Evolutionary conservation across 192 early-diverging fungal species (phyloP).

Genomic region (Coemansia brasiliensis): DNA sequence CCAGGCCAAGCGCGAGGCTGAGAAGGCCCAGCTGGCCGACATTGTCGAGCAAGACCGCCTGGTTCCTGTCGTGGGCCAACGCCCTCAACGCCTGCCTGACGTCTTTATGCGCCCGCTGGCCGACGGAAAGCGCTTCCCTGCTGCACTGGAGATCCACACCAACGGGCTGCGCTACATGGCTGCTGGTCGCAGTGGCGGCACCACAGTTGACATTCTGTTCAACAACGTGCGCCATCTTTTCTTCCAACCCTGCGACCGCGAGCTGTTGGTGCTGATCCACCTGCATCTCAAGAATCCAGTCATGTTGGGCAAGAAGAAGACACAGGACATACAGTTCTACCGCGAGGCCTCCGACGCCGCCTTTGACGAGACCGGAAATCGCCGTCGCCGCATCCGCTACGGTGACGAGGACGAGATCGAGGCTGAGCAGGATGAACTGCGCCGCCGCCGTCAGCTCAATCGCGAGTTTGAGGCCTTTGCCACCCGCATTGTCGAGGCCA

Average conservation of each 20-base stretch:
- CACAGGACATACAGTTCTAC: conserved; percentile 97
- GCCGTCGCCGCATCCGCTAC: conserved; percentile 79
- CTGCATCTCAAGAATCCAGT: conserved; percentile 95
- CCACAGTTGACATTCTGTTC: conserved; percentile 93
- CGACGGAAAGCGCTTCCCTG: conserved; percentile 87
- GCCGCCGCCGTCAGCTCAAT: conserved; percentile 81
- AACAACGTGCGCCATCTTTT: conserved; percentile 97
- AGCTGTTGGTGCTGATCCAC: conserved; percentile 93
- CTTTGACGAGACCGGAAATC: conserved; percentile 97
- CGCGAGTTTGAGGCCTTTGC: conserved; percentile 92
- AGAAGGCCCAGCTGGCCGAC: conserved; percentile 93
- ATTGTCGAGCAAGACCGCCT: conserved; percentile 93
- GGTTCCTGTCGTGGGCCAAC: conserved; percentile 69
- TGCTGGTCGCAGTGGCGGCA: conserved; percentile 66
- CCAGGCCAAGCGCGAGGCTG: conserved; percentile 88
- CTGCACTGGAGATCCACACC: conserved; percentile 94
- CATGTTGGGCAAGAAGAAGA: conserved; percentile 98
- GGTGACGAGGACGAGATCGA: conserved; percentile 99
- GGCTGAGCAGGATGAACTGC: conserved; percentile 92
- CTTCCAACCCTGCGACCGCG: conserved; percentile 98
- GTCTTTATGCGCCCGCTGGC: conserved; percentile 90
- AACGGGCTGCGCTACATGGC: conserved; percentile 95
- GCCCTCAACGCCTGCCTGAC: conserved; percentile 79
- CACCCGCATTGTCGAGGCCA: conserved; percentile 84
- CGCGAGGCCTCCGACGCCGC: conserved; percentile 91